Base-by-base conservation (phyloP, 768 basidiomycete genomes). In the Pholiota microspora region DNA sequence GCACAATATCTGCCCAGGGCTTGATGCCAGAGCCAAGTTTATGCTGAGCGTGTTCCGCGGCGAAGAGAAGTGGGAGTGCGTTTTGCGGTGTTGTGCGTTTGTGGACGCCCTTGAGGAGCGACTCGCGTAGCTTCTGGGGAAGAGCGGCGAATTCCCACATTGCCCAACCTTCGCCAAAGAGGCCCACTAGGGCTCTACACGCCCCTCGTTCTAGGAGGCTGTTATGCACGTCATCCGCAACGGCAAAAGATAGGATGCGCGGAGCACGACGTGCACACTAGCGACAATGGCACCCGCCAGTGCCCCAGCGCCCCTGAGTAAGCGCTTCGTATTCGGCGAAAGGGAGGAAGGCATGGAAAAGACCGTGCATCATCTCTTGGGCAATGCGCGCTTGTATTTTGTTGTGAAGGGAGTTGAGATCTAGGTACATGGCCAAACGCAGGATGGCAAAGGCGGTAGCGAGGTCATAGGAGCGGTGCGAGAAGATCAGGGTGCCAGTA, bases 361-460 rank as follows among this genome's bases (percentile, higher is more conserved):
- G 83, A 1, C 94, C 93, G 63, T 95, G 94, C 61, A 88, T 80
- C 82, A 95, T 92, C 68, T 97, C 94, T 59, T 89, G 82, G 16
- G 88, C 82, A 62, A 98, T 83, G 55, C 90, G 82, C 0, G 89
- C 86, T 61, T 92, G 89, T 36, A 89, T 79, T 64, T 98, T 95
- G 54, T 82, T 77, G 56, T 84, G 81, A 3, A 99, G 82, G 0
- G 85, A 73, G 13, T 85, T 68, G 35, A 98, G 76, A 27, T 79
- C 75, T 36, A 98, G 87, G 69, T 94, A 98, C 8, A 78, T 74
- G 1, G 95, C 85, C 0, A 92, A 84, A 32, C 87, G 85, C 68
- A 94, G 83, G 63, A 98, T 92, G 57, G 89, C 83, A 67, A 98
- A 93, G 0, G 91, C 89, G 15, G 94, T 98, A 40, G 86, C n/a